Evolutionary conservation across 2,329 filamentous ascomycete species (phyloP), one percentile per base, ranked within the genome.

Genomic region (Botrytis tulipae): DNA sequence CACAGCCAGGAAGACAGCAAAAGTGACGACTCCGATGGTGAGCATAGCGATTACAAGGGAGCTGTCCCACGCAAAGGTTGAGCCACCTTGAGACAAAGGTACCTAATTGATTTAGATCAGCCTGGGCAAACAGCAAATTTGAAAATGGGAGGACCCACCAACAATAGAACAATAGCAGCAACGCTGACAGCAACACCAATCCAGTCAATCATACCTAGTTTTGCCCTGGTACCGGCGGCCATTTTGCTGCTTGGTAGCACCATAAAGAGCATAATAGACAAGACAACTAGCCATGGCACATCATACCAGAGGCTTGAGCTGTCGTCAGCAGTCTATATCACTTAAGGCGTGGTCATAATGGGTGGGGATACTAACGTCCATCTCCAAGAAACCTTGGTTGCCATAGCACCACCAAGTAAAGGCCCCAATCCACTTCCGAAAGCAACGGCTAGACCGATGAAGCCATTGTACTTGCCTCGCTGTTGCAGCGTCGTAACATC

Each of bases 1-100:
- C 54, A 86, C 82, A 16, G 87, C 76, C 0, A 87, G 61, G 75
- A 89, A 89, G 0, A 81, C 79, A 32, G 78, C 71, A 2, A 79
- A 72, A 8, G 74, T 74, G 29, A 78, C 65, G 61, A 75, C 61
- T 61, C 80, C 81, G 32, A 78, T 59, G 65, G 78, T 76, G 32
- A 82, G 78, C 22, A 79, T 79, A 22, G 74, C 76, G 71, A 82
- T 81, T 18, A 80, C 79, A 66, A 78, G 69, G 6, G 77, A 75
- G 14, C 78, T 80, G 46, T 77, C 79, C 81, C 81, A 82, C 1
- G 81, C 76, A 73, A 81, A 80, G 35, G 8, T 78, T 75, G 44
- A 71, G 70, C 57, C 81, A 79, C 51, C 81, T 79, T 16, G 87
- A 89, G n/a, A 91, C 85, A 79, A 75, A 8, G 79, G 78, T 65